Base-by-base conservation (phyloP, 2,329 filamentous ascomycete genomes). In the Magnaporthales sp. region DNA sequence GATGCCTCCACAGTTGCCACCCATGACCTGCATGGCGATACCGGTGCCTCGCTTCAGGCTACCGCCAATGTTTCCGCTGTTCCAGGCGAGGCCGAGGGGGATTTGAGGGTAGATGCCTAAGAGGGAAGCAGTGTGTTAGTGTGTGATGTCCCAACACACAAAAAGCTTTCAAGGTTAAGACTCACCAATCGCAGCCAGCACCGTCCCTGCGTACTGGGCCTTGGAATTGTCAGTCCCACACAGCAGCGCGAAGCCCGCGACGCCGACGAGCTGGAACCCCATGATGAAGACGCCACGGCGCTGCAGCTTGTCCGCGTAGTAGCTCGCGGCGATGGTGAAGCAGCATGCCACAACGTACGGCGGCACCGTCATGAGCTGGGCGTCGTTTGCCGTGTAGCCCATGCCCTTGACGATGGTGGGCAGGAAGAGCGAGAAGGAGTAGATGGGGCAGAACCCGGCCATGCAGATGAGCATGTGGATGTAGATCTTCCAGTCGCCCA, bases 1-100 rank as follows among this genome's bases (percentile, higher is more conserved):
- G 24, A 72, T 72, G 13, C 70, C 70, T 11, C 70, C 70, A 30
- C 68, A 70, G 54, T 71, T 72, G 13, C 70, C 70, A 6, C 69
- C 68, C 69, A 70, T 70, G 29, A 70, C 69, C 64, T 71, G 70
- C 70, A 71, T 71, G 13, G 70, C 69, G 13, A 97, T 79, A 0
- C 91, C 91, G 27, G 96, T 89, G 54, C 92, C 93, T 46, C 93
- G 86, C 80, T 97, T 97, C 78, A 96, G 96, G 3, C 93, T 91
- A 19, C 93, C 90, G 77, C 97, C 93, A 54, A 89, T 86, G 69
- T 97, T 97, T 78, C 97, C 97, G 64, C 89, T 87, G 22, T 89
- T 83, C 93, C 93, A 97, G 1, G 89, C 88, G 69, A 97, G 91
- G 0, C 91, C 96, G 74, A 96, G 94, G 5, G 92, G 80, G 67